phyloP scores from a whole-genome alignment of 1,284 basidiomycete species.

The Ustilago sp. region DNA sequence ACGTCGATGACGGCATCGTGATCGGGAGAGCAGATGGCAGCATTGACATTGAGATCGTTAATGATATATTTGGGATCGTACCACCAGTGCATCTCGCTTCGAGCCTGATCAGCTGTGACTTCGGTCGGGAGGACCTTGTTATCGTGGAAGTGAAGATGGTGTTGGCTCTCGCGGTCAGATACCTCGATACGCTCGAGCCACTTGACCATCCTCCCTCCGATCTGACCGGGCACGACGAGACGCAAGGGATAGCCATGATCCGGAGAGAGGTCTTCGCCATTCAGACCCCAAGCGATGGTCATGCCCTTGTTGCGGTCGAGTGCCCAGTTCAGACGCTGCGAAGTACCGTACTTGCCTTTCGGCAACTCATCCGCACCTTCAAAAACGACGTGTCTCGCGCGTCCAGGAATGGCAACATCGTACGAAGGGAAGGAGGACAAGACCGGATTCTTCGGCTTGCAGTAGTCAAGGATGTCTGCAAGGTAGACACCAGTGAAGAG shows the following conservation, averaged over 20 bases:
- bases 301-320: constrained; percentile 74
- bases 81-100: constrained; percentile 76
- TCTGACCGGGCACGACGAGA: constrained; percentile 77
- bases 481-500: constrained; percentile 78
- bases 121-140: constrained; percentile 77
- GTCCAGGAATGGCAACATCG: constrained; percentile 60
- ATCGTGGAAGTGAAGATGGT: constrained; percentile 72
- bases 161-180: constrained; percentile 74
- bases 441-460: constrained; percentile 70
- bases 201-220: constrained; percentile 74
- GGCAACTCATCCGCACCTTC: constrained; percentile 77
- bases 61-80: constrained; percentile 74
- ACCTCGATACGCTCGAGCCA: constrained; percentile 77
- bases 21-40: constrained; percentile 75
- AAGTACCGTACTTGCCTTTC: constrained; percentile 78
- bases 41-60: constrained; percentile 77
- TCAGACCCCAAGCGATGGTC: constrained; percentile 77
- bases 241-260: constrained; percentile 79
- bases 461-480: constrained; percentile 74
- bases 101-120: constrained; percentile 75
- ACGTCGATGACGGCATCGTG: constrained; percentile 74
- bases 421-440: constrained; percentile 58
- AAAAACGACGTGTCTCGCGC: constrained; percentile 75
- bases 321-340: constrained; percentile 74
- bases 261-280: constrained; percentile 72